These are phyloP conservation scores for Phytopythium montanum DNA, from an alignment of 352 stramenopile species.

Conservation along the genomic window DNA sequence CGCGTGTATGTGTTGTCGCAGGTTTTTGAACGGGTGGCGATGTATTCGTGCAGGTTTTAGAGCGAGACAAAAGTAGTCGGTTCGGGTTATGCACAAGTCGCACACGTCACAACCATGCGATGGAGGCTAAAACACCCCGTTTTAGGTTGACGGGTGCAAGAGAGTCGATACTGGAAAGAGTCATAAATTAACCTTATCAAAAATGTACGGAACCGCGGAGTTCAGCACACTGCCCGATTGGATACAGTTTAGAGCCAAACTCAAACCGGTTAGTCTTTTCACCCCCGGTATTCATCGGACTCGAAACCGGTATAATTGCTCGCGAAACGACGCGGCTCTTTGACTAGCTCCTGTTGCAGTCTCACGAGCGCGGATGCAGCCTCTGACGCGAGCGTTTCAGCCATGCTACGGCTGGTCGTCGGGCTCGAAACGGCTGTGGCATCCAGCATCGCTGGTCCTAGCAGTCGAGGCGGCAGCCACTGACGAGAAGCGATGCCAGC, in stretches of 20 bases:
- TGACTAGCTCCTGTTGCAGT: neutral
- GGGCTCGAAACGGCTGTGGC: neutral
- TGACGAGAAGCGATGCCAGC: slow-evolving; percentile 1
- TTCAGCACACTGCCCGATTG: no score
- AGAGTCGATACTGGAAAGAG: neutral
- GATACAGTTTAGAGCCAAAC: no score
- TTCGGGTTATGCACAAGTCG: neutral
- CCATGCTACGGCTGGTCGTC: neutral
- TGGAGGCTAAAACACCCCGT: neutral
- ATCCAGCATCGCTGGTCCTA: no score
- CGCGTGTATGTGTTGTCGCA: neutral
- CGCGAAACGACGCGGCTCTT: slow-evolving; percentile 3
- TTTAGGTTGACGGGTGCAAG: neutral
- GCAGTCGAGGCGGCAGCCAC: neutral
- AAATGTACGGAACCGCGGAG: neutral
- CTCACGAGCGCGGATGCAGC: neutral
- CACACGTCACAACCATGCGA: slow-evolving; percentile 6
- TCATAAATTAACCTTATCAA: neutral
- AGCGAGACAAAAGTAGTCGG: slow-evolving; percentile 1
- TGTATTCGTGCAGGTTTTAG: neutral
- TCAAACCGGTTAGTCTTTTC: no score
- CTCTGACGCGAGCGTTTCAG: neutral
- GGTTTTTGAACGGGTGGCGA: neutral
- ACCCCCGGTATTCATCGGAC: no score
- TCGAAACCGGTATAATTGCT: no score